These are phyloP conservation scores for Penicillium coffeae DNA, from an alignment of 495 filamentous ascomycete species.

Conservation along the genomic window DNA sequence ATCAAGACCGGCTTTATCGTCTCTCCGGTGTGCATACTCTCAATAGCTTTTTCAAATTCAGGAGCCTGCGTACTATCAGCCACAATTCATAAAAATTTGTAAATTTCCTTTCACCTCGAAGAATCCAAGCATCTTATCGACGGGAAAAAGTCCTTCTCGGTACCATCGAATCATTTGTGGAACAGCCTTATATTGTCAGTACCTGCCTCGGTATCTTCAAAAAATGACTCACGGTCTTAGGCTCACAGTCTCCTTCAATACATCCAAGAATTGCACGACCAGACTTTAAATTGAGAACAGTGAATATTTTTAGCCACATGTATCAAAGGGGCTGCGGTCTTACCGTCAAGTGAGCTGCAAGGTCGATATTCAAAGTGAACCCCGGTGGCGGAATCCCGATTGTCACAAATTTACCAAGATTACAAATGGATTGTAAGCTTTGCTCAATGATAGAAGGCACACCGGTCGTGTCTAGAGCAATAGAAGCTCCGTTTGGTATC, in stretches of 20 bases:
- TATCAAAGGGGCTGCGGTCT: neutral
- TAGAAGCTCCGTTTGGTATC: constrained; percentile 18
- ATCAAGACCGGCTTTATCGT: constrained; percentile 8
- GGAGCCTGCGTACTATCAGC: neutral
- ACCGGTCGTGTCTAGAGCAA: constrained; percentile 38
- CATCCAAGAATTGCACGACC: constrained; percentile 18
- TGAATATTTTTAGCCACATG: neutral
- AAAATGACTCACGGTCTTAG: constrained; percentile 7
- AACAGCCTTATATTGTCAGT: constrained; percentile 19
- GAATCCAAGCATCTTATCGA: neutral
- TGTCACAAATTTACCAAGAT: constrained; percentile 27
- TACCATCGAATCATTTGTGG: constrained; percentile 35
- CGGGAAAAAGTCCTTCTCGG: constrained; percentile 32
- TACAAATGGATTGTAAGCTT: constrained; percentile 24
- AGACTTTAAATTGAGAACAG: constrained; percentile 2
- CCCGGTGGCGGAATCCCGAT: constrained; percentile 36
- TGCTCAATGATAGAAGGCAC: constrained; percentile 26
- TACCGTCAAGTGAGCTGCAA: constrained; percentile 13
- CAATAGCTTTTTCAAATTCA: constrained; percentile 1
- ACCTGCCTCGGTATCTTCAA: neutral
- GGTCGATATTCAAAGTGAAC: constrained; percentile 16
- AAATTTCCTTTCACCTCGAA: constrained; percentile 3
- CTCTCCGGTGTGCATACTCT: neutral
- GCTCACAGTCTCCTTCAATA: constrained; percentile 17
- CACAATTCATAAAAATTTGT: neutral